These are phyloP conservation scores for Candida ulmi DNA, from an alignment of 805 yeast species.

Conservation along the genomic window DNA sequence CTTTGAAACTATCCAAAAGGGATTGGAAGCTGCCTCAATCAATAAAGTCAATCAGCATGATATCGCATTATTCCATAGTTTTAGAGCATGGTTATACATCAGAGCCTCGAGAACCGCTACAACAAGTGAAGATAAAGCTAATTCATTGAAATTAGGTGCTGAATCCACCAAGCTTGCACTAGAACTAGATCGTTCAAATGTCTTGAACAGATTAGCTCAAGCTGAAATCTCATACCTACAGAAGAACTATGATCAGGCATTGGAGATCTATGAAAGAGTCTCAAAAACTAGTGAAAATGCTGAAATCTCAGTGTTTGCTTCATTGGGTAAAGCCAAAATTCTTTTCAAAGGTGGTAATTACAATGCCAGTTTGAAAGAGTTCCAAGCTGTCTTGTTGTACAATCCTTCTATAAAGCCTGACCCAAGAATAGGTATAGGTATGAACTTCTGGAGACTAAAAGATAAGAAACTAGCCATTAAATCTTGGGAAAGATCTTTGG, in stretches of 20 bases:
- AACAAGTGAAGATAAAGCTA: slow-evolving; percentile 22
- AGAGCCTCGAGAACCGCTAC: slow-evolving; percentile 32
- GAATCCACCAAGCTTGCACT: slow-evolving; percentile 43
- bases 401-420: slow-evolving; percentile 83
- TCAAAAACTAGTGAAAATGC: slow-evolving; percentile 40
- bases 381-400: slow-evolving; percentile 73
- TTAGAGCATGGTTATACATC: slow-evolving; percentile 69
- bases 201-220: slow-evolving; percentile 54
- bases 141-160: slow-evolving; percentile 35
- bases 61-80: slow-evolving; percentile 51
- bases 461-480: slow-evolving; percentile 69
- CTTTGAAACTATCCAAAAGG: slow-evolving; percentile 19
- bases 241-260: slow-evolving; percentile 65
- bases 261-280: slow-evolving; percentile 60
- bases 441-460: slow-evolving; percentile 86
- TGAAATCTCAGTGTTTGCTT: slow-evolving; percentile 64
- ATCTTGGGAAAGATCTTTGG: slow-evolving; percentile 80
- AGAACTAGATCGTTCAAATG: slow-evolving; percentile 37
- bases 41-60: slow-evolving; percentile 17
- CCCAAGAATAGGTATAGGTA: slow-evolving; percentile 90
- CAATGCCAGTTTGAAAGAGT: slow-evolving; percentile 66
- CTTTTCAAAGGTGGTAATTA: slow-evolving; percentile 69
- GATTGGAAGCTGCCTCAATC: slow-evolving; percentile 5
- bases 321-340: slow-evolving; percentile 80
- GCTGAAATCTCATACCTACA: slow-evolving; percentile 58